Evolutionary conservation across 495 filamentous ascomycete species (phyloP).

Genomic region (Talaromyces proteolyticus): DNA sequence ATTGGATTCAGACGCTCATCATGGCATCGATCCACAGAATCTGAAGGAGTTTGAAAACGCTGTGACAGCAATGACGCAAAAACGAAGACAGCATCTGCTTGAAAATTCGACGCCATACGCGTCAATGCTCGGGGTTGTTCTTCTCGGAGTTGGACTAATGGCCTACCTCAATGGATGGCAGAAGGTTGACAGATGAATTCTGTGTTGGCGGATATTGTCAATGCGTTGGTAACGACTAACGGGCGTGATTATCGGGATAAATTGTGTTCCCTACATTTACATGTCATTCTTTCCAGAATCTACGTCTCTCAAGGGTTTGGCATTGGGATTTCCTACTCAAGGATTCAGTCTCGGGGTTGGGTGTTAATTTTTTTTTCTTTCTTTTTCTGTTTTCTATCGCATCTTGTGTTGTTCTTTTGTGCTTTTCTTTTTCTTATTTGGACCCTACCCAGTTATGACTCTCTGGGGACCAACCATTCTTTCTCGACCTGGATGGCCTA

Average conservation of each 20-base stretch:
- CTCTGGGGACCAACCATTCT: not conserved
- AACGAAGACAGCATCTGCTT: constrained; percentile 34
- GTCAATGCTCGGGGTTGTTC: constrained; percentile 81
- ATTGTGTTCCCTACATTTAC: too few relatives aligned
- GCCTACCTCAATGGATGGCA: constrained; percentile 90
- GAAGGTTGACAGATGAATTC: constrained; percentile 52
- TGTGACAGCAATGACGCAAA: constrained; percentile 33
- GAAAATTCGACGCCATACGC: constrained; percentile 74
- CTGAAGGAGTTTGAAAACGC: constrained; percentile 32
- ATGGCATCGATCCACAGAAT: constrained; percentile 11
- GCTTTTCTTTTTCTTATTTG: constrained; percentile 9
- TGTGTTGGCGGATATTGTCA: constrained; percentile 3
- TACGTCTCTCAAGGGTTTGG: too few relatives aligned
- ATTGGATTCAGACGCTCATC: too few relatives aligned
- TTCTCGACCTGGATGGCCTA: not conserved
- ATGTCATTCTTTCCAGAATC: constrained; percentile 8
- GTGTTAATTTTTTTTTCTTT: constrained; percentile 9
- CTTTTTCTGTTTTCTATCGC: constrained; percentile 1
- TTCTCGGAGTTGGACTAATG: constrained; percentile 89
- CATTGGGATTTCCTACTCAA: constrained; percentile 11
- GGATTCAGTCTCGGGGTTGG: constrained; percentile 12
- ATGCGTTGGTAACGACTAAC: constrained; percentile 5
- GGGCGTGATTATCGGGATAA: too few relatives aligned
- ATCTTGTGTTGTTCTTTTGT: not conserved
- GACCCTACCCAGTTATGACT: constrained; percentile 1